Conservation (phyloP, 1,284 basidiomycete genomes). For the Mycosarcoma mackinlayi region DNA sequence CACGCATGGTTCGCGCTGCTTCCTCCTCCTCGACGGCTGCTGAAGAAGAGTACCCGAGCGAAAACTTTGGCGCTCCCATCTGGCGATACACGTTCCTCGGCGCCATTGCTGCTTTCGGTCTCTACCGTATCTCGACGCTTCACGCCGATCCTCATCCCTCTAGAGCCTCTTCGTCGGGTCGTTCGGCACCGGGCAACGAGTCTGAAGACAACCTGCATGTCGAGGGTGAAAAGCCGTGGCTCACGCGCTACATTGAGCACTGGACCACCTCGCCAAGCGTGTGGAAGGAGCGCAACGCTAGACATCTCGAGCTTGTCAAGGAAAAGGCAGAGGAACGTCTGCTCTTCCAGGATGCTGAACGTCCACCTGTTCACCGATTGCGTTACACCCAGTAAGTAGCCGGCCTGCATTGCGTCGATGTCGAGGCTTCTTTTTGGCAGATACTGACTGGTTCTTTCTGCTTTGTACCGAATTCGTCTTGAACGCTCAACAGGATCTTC, state of each 20-base stretch:
- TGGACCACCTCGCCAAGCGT: conserved; percentile 45
- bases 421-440: too few relatives aligned
- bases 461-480: too few relatives aligned
- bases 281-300: conserved; percentile 54
- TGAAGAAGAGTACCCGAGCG: conserved; percentile 39
- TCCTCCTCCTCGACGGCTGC: conserved; percentile 33
- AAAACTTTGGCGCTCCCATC: conserved; percentile 55
- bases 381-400: conserved; percentile 52
- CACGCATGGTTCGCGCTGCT: conserved; percentile 29
- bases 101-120: conserved; percentile 41
- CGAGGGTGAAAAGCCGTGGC: conserved; percentile 54
- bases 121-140: conserved; percentile 55
- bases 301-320: conserved; percentile 52
- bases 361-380: conserved; percentile 58
- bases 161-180: conserved; percentile 48
- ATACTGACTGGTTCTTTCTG: too few relatives aligned
- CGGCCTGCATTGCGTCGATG: too few relatives aligned
- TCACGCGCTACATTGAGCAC: conserved; percentile 61
- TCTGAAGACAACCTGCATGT: conserved; percentile 49
- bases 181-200: conserved; percentile 53
- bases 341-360: conserved; percentile 60
- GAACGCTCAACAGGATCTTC: too few relatives aligned
- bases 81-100: conserved; percentile 57
- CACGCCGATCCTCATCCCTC: conserved; percentile 55
- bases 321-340: conserved; percentile 57